Evolutionary conservation across 2,329 filamentous ascomycete species (phyloP).

Genomic region (Rhinocladiella mackenziei): DNA sequence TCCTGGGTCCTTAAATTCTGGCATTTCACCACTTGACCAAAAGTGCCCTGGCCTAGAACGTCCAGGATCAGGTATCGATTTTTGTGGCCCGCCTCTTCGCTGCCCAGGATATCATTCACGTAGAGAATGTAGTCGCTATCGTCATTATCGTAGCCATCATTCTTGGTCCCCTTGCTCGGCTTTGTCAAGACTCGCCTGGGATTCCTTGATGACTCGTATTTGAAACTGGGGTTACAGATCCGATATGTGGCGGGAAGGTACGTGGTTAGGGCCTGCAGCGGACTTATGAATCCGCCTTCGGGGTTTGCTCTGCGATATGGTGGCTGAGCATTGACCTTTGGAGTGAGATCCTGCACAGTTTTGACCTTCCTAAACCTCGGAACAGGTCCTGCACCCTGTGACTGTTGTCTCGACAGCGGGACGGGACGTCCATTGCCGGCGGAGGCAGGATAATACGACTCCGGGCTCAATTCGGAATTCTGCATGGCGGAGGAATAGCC

Average conservation of each 20-base stretch:
- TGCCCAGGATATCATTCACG: conserved; percentile 96
- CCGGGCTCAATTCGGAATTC: conserved; percentile 61
- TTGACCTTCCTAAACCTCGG: conserved; percentile 83
- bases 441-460: conserved; percentile 68
- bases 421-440: conserved; percentile 52
- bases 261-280: conserved; percentile 88
- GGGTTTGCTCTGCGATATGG: conserved; percentile 90
- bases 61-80: conserved; percentile 97
- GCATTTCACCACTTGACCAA: conserved; percentile 97
- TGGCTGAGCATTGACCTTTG: conserved; percentile 81
- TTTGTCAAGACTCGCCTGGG: conserved; percentile 94
- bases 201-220: conserved; percentile 97
- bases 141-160: conserved; percentile 98
- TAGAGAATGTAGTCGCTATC: conserved; percentile 99
- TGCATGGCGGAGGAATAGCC: conserved; percentile 73
- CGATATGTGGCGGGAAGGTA: conserved; percentile 93
- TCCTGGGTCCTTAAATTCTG: conserved; percentile 98
- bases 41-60: conserved; percentile 93
- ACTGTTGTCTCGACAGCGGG: conserved; percentile 45
- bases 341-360: conserved; percentile 68
- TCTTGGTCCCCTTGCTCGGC: conserved; percentile 96
- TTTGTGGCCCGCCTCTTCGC: conserved; percentile 98
- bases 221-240: conserved; percentile 96
- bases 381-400: conserved; percentile 61
- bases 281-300: conserved; percentile 96